Evolutionary conservation across 106 monocot species (phyloP).

Genomic region (Dendrobium nobile): DNA sequence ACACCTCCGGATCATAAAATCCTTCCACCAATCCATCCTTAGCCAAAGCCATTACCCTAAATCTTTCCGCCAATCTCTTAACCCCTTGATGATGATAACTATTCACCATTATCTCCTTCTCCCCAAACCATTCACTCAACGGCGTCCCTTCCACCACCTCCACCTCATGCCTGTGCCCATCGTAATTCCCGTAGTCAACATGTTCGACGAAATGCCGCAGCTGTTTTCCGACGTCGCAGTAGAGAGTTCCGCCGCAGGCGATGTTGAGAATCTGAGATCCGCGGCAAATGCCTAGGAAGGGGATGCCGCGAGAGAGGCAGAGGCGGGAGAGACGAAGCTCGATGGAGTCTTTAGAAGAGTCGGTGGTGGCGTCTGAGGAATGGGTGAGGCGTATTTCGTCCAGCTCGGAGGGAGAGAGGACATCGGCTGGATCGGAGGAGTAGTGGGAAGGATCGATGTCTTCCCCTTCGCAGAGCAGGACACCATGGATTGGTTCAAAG

Average conservation of each 20-base stretch:
- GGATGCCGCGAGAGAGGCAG: constrained; percentile 83
- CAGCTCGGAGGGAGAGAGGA: constrained; percentile 52
- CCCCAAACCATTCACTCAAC: not conserved
- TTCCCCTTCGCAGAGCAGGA: constrained; percentile 94
- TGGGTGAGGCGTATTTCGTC: constrained; percentile 63
- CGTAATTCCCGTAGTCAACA: constrained; percentile 79
- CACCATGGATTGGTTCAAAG: constrained; percentile 95
- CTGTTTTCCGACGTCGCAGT: constrained; percentile 72
- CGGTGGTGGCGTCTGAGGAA: constrained; percentile 65
- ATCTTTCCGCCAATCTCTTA: constrained; percentile 67
- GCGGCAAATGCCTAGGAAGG: constrained; percentile 90
- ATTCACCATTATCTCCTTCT: constrained; percentile 62
- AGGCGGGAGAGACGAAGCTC: constrained; percentile 75
- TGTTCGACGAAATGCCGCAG: constrained; percentile 25
- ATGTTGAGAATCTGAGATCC: constrained; percentile 94
- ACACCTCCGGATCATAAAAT: constrained; percentile 77
- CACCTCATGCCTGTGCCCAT: constrained; percentile 67
- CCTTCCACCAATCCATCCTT: constrained; percentile 73
- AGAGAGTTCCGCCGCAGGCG: constrained; percentile 72
- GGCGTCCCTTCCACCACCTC: constrained; percentile 22
- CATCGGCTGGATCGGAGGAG: constrained; percentile 22
- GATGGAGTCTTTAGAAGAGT: constrained; percentile 83
- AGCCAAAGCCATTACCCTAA: constrained; percentile 70
- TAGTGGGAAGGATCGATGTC: constrained; percentile 87
- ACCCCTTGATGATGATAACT: constrained; percentile 98